Conservation (phyloP, 139 green algal genomes). For the Chlorella vulgaris region DNA sequence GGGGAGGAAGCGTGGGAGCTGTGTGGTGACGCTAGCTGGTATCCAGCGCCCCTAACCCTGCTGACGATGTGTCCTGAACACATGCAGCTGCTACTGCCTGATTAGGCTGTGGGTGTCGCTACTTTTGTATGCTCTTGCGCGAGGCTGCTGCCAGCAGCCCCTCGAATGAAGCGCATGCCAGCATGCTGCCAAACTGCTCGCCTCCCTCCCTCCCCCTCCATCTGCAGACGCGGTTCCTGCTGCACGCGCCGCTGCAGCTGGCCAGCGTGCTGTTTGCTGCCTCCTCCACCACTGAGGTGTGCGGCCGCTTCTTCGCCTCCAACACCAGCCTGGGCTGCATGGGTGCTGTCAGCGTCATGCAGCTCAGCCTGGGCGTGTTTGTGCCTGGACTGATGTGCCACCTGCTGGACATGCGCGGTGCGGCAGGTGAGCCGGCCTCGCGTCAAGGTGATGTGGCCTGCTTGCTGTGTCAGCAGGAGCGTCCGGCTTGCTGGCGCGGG, state of each 20-base stretch:
- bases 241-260: constrained; percentile 65
- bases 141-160: too few relatives aligned
- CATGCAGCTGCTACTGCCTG: too few relatives aligned
- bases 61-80: too few relatives aligned
- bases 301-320: constrained; percentile 41
- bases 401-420: constrained; percentile 19
- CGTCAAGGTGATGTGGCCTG: not conserved
- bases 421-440: not conserved
- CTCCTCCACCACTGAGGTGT: constrained; percentile 53
- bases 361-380: constrained; percentile 54
- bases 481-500: too few relatives aligned
- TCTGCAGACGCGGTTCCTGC: constrained; percentile 57
- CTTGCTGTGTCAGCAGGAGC: too few relatives aligned
- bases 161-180: too few relatives aligned
- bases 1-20: too few relatives aligned
- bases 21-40: too few relatives aligned
- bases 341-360: constrained; percentile 47
- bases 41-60: too few relatives aligned
- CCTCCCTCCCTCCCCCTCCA: not conserved
- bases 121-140: too few relatives aligned
- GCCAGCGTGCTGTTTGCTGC: constrained; percentile 64
- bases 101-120: too few relatives aligned
- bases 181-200: too few relatives aligned
- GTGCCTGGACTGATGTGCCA: constrained; percentile 46
- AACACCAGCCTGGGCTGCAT: constrained; percentile 49